Conservation (phyloP, 768 basidiomycete species). For the Coprinopsis marcescibilis region DNA sequence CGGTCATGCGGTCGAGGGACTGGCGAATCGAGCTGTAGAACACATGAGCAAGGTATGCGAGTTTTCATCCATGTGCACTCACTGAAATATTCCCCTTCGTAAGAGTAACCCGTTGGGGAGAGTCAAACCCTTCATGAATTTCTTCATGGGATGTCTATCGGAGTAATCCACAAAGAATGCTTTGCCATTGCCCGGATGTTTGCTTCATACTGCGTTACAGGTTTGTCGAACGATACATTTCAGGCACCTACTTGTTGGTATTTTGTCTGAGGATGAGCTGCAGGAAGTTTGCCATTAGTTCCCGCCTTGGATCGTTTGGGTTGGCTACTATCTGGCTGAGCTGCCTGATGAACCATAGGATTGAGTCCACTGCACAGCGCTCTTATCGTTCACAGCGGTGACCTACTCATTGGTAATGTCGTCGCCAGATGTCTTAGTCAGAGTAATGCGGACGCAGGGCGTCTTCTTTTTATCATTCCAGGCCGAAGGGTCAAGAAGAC, state of each 20-base stretch:
- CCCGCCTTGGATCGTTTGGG: slow-evolving; percentile 23
- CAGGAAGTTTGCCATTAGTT: slow-evolving; percentile 37
- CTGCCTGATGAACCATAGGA: too few species aligned
- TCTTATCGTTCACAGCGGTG: neutral
- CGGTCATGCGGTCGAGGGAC: slow-evolving; percentile 25
- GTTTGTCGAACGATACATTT: neutral
- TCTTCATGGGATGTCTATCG: too few species aligned
- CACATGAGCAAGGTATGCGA: neutral
- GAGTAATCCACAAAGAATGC: slow-evolving; percentile 39
- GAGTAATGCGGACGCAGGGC: neutral
- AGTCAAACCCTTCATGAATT: neutral
- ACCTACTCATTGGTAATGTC: slow-evolving; percentile 1
- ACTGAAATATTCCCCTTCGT: slow-evolving; percentile 49
- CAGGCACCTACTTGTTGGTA: slow-evolving; percentile 32
- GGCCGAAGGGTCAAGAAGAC: slow-evolving; percentile 16
- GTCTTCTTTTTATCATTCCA: neutral
- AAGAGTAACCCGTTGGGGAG: slow-evolving; percentile 31
- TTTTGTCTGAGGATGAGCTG: slow-evolving; percentile 46
- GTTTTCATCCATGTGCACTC: neutral
- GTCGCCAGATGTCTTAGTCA: neutral
- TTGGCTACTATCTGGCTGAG: too few species aligned
- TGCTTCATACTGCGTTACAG: slow-evolving; percentile 20
- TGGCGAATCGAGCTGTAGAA: slow-evolving; percentile 36
- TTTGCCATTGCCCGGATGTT: slow-evolving; percentile 38
- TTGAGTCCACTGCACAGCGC: too few species aligned